Percentiles rank a stretch among this genome's conserved stretches.
These are phyloP conservation scores for Brassica rapa DNA, from an alignment of 345 rosid species.

Conservation along the genomic window DNA sequence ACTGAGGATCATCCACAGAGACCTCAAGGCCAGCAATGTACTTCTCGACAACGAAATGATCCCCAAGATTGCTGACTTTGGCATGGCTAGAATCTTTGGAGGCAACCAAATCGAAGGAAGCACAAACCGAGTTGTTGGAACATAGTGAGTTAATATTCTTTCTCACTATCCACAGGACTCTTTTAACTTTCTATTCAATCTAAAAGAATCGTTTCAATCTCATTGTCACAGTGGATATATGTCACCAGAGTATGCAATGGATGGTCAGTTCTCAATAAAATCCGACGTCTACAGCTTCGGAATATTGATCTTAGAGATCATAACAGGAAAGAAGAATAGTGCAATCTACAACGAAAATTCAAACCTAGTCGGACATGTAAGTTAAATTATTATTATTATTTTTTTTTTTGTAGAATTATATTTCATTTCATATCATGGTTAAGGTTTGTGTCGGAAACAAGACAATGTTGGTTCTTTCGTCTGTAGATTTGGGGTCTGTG, in stretches of 20 bases:
- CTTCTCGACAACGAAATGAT: conserved; percentile 53
- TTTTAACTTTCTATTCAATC: neutral
- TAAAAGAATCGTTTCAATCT: neutral
- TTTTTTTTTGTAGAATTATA: neutral
- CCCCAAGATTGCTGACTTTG: conserved; percentile 71
- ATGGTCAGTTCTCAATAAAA: conserved; percentile 60
- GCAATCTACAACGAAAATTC: conserved; percentile 33
- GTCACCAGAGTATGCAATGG: conserved; percentile 84
- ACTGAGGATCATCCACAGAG: conserved; percentile 71
- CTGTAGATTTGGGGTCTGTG: neutral
- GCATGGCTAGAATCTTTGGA: conserved; percentile 62
- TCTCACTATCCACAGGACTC: neutral
- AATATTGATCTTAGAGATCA: conserved; percentile 61
- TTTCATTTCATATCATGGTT: neutral
- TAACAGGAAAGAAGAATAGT: conserved; percentile 51
- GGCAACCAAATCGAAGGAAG: conserved; percentile 53
- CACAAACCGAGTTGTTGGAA: conserved; percentile 65
- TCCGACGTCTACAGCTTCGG: conserved; percentile 77
- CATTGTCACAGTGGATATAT: conserved; percentile 57
- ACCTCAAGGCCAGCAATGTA: conserved; percentile 65
- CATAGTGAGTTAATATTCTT: conserved; percentile 50
- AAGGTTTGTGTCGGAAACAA: neutral
- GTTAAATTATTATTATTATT: neutral
- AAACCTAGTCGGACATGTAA: conserved; percentile 59
- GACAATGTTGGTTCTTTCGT: neutral